These are phyloP conservation scores for Pseudocercospora cruenta DNA, from an alignment of 2,329 filamentous ascomycete genomes.

Conservation along the genomic window DNA sequence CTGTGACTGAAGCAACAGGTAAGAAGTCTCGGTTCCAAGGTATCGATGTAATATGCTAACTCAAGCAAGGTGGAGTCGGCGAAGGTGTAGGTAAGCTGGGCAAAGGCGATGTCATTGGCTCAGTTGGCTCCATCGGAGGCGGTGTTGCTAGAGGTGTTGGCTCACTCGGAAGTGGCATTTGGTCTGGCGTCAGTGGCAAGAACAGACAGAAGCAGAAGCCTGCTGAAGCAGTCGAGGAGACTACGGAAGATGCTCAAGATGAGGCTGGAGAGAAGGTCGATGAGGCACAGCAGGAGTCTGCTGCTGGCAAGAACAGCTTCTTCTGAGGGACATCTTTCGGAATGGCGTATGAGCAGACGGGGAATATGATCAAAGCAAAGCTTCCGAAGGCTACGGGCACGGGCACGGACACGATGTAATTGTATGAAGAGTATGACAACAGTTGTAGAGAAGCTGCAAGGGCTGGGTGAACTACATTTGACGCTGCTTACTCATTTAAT, in stretches of 20 bases:
- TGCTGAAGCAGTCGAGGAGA: conserved; percentile 17
- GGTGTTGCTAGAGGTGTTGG: conserved; percentile 42
- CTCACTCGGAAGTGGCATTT: conserved; percentile 35
- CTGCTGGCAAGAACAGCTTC: conserved; percentile 16
- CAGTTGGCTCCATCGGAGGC: conserved; percentile 45
- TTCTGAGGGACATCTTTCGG: not conserved
- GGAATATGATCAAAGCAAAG: not conserved
- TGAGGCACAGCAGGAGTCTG: conserved; percentile 9
- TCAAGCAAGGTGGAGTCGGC: conserved; percentile 41
- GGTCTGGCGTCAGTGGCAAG: conserved; percentile 37
- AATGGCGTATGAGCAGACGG: no score
- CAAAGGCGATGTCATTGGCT: conserved; percentile 50
- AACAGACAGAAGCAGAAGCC: conserved; percentile 28
- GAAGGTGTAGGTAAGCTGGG: conserved; percentile 51
- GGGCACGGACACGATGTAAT: not conserved
- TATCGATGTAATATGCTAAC: conserved; percentile 7
- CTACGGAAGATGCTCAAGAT: conserved; percentile 24
- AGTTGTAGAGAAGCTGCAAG: no score
- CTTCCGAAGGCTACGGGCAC: no score
- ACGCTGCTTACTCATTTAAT: not conserved
- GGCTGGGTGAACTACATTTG: not conserved
- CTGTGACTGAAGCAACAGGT: conserved; percentile 40
- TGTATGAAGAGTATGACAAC: no score
- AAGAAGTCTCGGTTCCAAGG: not conserved
- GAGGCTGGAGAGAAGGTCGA: conserved; percentile 17